Evolutionary conservation across 495 filamentous ascomycete species (phyloP), one percentile per base, ranked within the genome.

Genomic region (Penicillium verhagenii): DNA sequence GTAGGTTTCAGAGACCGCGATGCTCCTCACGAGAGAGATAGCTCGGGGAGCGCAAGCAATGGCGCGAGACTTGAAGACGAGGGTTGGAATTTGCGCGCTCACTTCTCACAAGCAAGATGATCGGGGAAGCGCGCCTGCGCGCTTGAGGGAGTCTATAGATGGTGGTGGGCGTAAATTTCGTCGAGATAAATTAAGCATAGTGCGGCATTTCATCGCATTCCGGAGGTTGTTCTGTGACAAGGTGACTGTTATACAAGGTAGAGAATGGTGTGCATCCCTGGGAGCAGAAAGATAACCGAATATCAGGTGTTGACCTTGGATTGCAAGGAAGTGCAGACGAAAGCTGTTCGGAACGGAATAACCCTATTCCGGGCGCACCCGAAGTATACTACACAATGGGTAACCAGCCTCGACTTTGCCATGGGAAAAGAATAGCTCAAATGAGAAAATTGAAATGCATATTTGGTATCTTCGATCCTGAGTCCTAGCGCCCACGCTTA

Each of bases 191-290:
- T 67, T 59, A 57, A 56, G 48, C 66, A 60, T 63, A 43, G 53
- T 55, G 55, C 33, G 20, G 39, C 47, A 29, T 54, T 54, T 65
- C 61, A 69, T 67, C 49, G 62, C 66, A 71, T 67, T 44, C 52
- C 50, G 46, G 47, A 26, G 35, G 44, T 20, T 40, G 18, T 25
- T 5, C 28, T 23, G 19, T 19, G 35, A 61, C 33, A 23, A 35
- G 33, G 13, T 35, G 33, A n/a, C 3, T n/a, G 14, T 35, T 14
- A 35, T 35, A n/a, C 16, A 35, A 6, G 33, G 13, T 16, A 16
- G 13, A 35, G 14, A 35, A 35, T 35, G 16, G 33, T 6, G 33
- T 35, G 10, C 16, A 35, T 14, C 42, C 23, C 6, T 7, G 1
- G 23, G n/a, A 45, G 9, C 14, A 26, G 23, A 45, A n/a, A 0